Evolutionary conservation across 495 filamentous ascomycete species (phyloP), one percentile per base, ranked within the genome.

Genomic region (Aspergillus sparsus): DNA sequence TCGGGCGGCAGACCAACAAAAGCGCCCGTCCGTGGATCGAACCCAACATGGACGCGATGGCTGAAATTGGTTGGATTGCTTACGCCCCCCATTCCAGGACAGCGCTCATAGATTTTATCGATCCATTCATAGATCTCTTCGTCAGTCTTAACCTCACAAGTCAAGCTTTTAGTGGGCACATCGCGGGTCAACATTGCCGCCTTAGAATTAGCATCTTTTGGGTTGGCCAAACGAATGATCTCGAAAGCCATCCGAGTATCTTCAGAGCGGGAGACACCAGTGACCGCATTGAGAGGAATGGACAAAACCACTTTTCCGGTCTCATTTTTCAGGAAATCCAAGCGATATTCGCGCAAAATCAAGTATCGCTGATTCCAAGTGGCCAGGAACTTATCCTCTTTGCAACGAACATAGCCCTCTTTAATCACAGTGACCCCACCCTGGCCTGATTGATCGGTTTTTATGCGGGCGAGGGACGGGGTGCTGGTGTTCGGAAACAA

Each of bases 81-180:
- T 8, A 98, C 95, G 59, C 94, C 94, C 49, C 94, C 92, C 91
- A 97, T 96, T 49, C 91, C 93, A 2, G 94, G 94, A 69, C 92
- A 97, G 60, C 94, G 88, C 59, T 91, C 90, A 69, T 97, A 97
- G 62, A 98, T 94, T 71, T 90, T 89, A 71, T 98, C 94, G 58
- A 97, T 96, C 94, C 94, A 98, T 53, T 95, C 91, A 69, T 98
- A 98, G 37, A 97, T 85, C 63, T 98, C 94, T 64, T 96, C 93
- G 62, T 98, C 95, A 18, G 84, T 87, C 69, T 96, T 96, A 62
- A 98, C 89, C 68, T 89, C 90, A 63, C 96, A 92, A 31, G 91
- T 89, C 41, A 96, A 80, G 9, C 87, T 89, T 66, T 89, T 90
- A 35, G 87, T 86, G 4, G 89, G 82, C 35, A 89, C 86, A 67